A percentile compares a stretch with the other conserved stretches of the same genome.
These are phyloP conservation scores for Sugiyamaella xylanicola DNA, from an alignment of 1,139 yeast species.

Conservation along the genomic window DNA sequence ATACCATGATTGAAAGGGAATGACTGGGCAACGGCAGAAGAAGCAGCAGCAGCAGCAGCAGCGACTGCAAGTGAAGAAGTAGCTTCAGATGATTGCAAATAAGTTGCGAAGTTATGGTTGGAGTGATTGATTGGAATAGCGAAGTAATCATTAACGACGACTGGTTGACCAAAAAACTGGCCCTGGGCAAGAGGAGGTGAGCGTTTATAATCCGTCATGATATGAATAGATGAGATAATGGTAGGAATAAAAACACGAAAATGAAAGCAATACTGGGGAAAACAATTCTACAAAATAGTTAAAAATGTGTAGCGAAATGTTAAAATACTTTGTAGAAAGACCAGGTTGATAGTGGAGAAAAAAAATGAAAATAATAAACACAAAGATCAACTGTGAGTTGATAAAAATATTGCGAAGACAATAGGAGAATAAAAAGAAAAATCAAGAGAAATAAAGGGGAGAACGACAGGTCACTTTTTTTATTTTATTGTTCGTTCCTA, in stretches of 20 bases:
- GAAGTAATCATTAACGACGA: constrained; percentile 3
- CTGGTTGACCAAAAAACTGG: constrained; percentile 4
- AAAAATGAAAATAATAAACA: too few relatives aligned
- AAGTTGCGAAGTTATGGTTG: neutral
- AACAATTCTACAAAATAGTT: neutral
- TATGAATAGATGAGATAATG: neutral
- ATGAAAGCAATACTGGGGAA: neutral
- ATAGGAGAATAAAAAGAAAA: neutral
- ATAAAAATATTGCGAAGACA: neutral
- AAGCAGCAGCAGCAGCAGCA: constrained; percentile 5
- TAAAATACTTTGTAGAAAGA: too few relatives aligned
- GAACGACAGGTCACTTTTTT: neutral
- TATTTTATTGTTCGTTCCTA: neutral
- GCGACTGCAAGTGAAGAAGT: neutral
- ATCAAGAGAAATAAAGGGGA: neutral
- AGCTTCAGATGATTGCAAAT: neutral
- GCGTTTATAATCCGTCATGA: neutral
- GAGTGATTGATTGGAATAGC: constrained; percentile 1
- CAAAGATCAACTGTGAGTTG: too few relatives aligned
- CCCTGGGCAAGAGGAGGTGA: neutral
- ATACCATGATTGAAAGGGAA: neutral
- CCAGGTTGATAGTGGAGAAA: too few relatives aligned
- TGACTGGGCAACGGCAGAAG: constrained; percentile 2
- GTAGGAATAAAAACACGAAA: neutral
- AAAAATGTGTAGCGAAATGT: too few relatives aligned